A percentile compares a stretch with the other conserved stretches of the same genome.
Conservation (phyloP, 345 rosid species). For the Gossypium herbaceum region DNA sequence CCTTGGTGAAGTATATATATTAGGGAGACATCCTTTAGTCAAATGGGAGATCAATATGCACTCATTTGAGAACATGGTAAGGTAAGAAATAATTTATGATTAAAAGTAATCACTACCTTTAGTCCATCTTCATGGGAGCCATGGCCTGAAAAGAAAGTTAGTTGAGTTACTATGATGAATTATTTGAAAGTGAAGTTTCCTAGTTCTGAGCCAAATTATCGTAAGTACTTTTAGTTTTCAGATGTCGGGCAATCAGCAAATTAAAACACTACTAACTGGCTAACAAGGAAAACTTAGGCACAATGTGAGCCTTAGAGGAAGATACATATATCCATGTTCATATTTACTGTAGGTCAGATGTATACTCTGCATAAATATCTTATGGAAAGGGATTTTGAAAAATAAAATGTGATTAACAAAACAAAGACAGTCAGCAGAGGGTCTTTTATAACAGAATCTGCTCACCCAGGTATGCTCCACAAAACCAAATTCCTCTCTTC, state of each 20-base stretch:
- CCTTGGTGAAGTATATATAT: not conserved
- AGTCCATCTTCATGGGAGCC: slow-evolving; percentile 97
- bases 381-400: not conserved
- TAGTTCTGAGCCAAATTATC: not conserved
- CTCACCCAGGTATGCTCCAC: slow-evolving; percentile 88
- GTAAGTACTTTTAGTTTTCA: no score
- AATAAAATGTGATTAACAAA: not conserved
- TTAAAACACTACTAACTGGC: no score
- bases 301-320: not conserved
- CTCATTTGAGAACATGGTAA: not conserved
- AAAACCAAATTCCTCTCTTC: slow-evolving; percentile 80
- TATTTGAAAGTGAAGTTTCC: not conserved
- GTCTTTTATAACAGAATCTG: slow-evolving; percentile 2
- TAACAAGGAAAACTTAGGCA: no score
- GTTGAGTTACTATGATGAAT: slow-evolving; percentile 3
- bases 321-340: not conserved
- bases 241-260: not conserved
- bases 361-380: not conserved
- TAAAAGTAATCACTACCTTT: slow-evolving; percentile 41
- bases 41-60: not conserved
- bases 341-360: not conserved
- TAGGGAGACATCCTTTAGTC: not conserved
- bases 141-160: slow-evolving; percentile 55
- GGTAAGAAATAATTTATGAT: not conserved
- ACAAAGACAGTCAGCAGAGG: not conserved